Base-by-base conservation (phyloP, 2,329 filamentous ascomycete species). In the Colletotrichum sp. region DNA sequence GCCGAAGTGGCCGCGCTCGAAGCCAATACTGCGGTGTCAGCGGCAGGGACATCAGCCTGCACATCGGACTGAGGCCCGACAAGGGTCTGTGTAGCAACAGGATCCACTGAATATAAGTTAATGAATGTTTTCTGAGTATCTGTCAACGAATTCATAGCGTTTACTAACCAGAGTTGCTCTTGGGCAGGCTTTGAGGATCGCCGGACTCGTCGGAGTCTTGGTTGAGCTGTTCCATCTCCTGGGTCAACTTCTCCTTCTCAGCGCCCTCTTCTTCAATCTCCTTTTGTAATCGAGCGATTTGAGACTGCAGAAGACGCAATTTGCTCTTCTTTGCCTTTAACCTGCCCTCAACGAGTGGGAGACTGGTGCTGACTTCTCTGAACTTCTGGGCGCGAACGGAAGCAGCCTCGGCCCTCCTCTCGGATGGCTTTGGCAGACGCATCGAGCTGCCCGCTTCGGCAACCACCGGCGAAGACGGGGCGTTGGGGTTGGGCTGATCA, bases 201-300 rank as follows among this genome's bases (percentile, higher is more conserved):
- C 9, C 29, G 8, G 64, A 27, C 44, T 63, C 74, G 30, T 76
- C 70, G 15, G 70, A 76, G 32, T 75, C 52, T 25, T 71, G 59
- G 30, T 75, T 30, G 61, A 77, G 71, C 32, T 75, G 71, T 19
- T 77, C 72, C 70, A 80, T 65, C 52, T 86, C 82, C 67, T 79
- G 78, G 57, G 80, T 80, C 15, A 87, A 78, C 16, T 78, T 80
- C 67, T 85, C 78, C 75, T 84, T 84, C 68, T 85, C 84, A 8
- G 79, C 78, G 62, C 83, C 77, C 30, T 84, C 84, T n/a, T 83
- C 81, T 30, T 85, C 83, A 16, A 89, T 85, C 75, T 91, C 90
- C 29, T 85, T 85, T 79, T 90, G 84, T 44, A 92, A 85, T 22
- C 84, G 86, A 25, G 84, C 83, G 27, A 89, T 84, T 79, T 90